phyloP scores from a whole-genome alignment of 768 basidiomycete genomes.

The Suillus tomentosus region DNA sequence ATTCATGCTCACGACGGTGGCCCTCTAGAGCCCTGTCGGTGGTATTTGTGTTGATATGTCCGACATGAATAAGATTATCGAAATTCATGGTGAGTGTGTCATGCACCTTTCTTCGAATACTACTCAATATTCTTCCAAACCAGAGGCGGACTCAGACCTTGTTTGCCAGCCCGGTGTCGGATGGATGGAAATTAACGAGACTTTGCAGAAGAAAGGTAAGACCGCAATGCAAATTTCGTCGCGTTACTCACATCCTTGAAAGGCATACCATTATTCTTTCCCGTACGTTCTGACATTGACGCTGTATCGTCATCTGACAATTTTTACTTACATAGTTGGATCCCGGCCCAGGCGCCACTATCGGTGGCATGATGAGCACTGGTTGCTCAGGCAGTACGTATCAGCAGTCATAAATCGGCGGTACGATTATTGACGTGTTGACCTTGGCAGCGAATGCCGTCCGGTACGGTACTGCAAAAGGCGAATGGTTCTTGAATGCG shows the following conservation, averaged over 20 bases:
- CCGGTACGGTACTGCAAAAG: slow-evolving; percentile 86
- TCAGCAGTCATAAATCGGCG: slow-evolving; percentile 1
- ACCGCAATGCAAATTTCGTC: neutral
- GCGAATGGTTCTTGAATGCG: slow-evolving; percentile 87
- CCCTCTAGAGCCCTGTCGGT: slow-evolving; percentile 35
- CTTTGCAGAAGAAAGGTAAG: slow-evolving; percentile 59
- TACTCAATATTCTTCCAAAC: neutral
- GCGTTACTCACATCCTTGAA: neutral
- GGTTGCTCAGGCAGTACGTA: slow-evolving; percentile 80
- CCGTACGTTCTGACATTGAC: slow-evolving; percentile 43
- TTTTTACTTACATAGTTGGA: slow-evolving; percentile 52
- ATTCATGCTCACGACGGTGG: neutral
- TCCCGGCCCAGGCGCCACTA: slow-evolving; percentile 76
- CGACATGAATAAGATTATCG: slow-evolving; percentile 76
- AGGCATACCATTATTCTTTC: slow-evolving; percentile 84
- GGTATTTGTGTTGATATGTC: slow-evolving; percentile 83
- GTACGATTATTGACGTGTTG: neutral
- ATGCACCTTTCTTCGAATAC: neutral
- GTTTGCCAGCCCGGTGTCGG: slow-evolving; percentile 73
- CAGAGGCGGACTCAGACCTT: slow-evolving; percentile 71
- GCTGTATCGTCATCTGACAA: neutral
- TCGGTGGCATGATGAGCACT: slow-evolving; percentile 86
- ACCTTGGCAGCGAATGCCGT: slow-evolving; percentile 66
- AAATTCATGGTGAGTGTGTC: slow-evolving; percentile 59
- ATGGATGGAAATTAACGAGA: slow-evolving; percentile 76